Base-by-base conservation (phyloP, 495 filamentous ascomycete genomes). In the Podospora anserina region DNA sequence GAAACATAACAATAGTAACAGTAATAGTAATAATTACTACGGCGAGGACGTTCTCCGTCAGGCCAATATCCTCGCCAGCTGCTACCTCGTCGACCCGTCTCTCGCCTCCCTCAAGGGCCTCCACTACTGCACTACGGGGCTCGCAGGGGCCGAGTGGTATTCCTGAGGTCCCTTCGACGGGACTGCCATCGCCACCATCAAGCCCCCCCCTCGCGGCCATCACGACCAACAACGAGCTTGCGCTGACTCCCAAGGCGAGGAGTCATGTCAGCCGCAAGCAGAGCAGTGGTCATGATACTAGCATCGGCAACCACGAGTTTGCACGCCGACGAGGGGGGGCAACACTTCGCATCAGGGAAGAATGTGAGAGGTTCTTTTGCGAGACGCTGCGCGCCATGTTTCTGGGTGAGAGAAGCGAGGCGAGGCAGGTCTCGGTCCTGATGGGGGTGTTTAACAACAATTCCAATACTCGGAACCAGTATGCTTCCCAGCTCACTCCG, bases 321-420 rank as follows among this genome's bases (percentile, higher is more conserved):
- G 39, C 39, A 49, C 76, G 81, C 78, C 82, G 88, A 77, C 87
- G 86, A 86, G 90, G 88, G 90, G 93, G 92, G 91, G 93, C 93
- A 88, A 87, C 90, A 90, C 88, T 92, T 82, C 88, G 88, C 83
- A 96, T 97, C 85, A 91, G 90, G 92, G 94, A 88, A 92, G 92
- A 97, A 92, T 96, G 94, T 97, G 94, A 97, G 93, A 97, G 94
- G 82, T 94, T 97, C 87, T 95, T 97, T 86, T 97, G 94, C 85
- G 91, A 93, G 87, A 91, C 87, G 83, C 88, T 97, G 89, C 89
- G 85, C 80, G 81, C 88, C 82, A 91, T 91, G 84, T 96, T 97
- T 88, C 89, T 92, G 87, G 93, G 91, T 96, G 93, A 96, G 92
- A 86, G 89, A 91, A 88, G 88, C 80, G 73, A 80, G 79, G 86